Percentiles rank a stretch among this genome's conserved stretches.
Evolutionary conservation across 2,329 filamentous ascomycete species (phyloP).

Genomic region (Cercospora brassicicola): DNA sequence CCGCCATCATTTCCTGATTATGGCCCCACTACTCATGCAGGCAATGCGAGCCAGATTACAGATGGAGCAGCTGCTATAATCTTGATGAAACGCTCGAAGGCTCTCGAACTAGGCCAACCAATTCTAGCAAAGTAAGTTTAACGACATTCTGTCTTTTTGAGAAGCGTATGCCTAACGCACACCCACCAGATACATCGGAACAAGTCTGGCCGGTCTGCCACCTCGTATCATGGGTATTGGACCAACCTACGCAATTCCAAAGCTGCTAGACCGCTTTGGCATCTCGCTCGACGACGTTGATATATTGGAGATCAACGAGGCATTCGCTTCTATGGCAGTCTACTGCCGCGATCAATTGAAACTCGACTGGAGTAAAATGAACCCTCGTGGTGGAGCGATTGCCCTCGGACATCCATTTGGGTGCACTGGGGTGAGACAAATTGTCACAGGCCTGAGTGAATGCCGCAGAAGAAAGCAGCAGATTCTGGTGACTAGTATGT

Average conservation of each 20-base stretch:
- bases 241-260: conserved; percentile 79
- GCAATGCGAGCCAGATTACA: conserved; percentile 79
- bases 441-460: conserved; percentile 70
- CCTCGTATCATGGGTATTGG: conserved; percentile 89
- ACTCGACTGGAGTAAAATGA: conserved; percentile 69
- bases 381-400: conserved; percentile 88
- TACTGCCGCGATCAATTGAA: conserved; percentile 71
- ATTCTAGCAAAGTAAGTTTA: conserved; percentile 75
- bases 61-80: conserved; percentile 83
- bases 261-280: conserved; percentile 58
- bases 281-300: conserved; percentile 61
- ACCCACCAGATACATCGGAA: conserved; percentile 49
- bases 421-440: conserved; percentile 78
- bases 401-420: conserved; percentile 81
- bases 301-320: conserved; percentile 92
- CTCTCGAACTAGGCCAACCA: conserved; percentile 64
- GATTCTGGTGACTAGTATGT: conserved; percentile 86
- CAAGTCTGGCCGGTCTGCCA: conserved; percentile 61
- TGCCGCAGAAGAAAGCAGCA: conserved; percentile 65
- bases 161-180: neutral
- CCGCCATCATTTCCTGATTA: conserved; percentile 78
- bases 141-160: neutral
- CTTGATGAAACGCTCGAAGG: conserved; percentile 74
- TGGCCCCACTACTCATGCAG: conserved; percentile 71
- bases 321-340: conserved; percentile 62